Evolutionary conservation across 2,329 filamentous ascomycete genomes (phyloP).

Genomic region (Cylindrodendrum hubeiense): DNA sequence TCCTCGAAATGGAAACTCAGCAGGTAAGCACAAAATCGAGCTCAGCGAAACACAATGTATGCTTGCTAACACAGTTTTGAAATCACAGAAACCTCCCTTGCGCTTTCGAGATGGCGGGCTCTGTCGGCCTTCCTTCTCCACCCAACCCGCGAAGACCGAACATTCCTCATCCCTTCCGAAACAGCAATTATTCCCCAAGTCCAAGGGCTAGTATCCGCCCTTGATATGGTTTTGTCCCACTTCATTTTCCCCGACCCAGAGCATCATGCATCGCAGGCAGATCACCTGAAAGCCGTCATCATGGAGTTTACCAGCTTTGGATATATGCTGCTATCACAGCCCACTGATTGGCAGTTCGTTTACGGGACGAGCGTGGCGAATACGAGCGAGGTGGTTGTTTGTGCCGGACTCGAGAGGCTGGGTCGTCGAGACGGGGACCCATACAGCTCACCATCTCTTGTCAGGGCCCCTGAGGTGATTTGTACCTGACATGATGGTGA

Average conservation of each 20-base stretch:
- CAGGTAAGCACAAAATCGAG: conserved; percentile 46
- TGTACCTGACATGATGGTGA: no score
- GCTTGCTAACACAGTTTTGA: background rate
- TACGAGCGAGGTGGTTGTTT: background rate
- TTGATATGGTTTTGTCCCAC: background rate
- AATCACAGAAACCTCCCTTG: background rate
- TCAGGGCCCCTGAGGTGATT: background rate
- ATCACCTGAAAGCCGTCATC: conserved; percentile 4
- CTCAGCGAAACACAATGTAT: no score
- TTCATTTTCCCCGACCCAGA: conserved; percentile 1
- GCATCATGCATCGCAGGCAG: background rate
- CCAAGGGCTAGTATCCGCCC: background rate
- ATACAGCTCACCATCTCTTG: background rate
- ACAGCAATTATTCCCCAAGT: background rate
- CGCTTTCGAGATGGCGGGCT: conserved; percentile 8
- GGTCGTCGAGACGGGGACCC: background rate
- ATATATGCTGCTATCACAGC: conserved; percentile 6
- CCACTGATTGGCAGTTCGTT: conserved; percentile 6
- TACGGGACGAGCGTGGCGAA: background rate
- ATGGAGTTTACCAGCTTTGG: conserved; percentile 9
- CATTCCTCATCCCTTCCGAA: background rate
- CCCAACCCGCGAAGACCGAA: background rate
- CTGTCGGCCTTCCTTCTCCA: conserved; percentile 14
- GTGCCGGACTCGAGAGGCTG: background rate
- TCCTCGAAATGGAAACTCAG: conserved; percentile 34